phyloP scores from a whole-genome alignment of 177 flowering plant genomes.

The Vitis hybrid region DNA sequence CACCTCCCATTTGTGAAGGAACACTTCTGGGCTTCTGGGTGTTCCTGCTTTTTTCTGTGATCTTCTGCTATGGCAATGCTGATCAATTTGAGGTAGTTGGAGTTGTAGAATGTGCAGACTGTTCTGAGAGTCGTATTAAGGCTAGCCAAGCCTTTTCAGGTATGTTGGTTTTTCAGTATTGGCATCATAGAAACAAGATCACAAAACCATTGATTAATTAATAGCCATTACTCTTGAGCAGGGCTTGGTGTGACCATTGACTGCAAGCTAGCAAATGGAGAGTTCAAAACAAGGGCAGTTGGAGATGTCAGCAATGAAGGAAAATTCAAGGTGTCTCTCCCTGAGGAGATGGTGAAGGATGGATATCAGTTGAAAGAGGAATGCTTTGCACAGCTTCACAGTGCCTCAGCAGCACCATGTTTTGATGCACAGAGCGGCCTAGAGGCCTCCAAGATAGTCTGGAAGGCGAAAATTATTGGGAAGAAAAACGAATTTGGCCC shows the following conservation, averaged over 20 bases:
- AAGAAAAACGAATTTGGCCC: conserved; percentile 44
- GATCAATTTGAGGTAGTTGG: no score
- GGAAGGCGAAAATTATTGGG: conserved; percentile 36
- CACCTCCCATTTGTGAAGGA: no score
- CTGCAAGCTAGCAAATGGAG: conserved; percentile 61
- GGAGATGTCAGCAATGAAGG: conserved; percentile 69
- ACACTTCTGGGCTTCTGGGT: no score
- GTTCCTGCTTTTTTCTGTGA: no score
- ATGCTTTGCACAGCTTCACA: conserved; percentile 77
- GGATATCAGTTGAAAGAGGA: conserved; percentile 55
- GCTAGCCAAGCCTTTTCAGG: no score
- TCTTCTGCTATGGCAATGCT: no score
- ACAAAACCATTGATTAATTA: no score
- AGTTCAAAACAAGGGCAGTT: conserved; percentile 47
- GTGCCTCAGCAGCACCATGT: conserved; percentile 57
- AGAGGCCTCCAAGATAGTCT: conserved; percentile 48
- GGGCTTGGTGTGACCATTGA: conserved; percentile 70
- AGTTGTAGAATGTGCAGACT: no score
- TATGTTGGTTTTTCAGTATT: no score
- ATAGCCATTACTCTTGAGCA: conserved; percentile 20
- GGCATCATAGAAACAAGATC: no score
- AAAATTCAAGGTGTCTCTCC: conserved; percentile 57
- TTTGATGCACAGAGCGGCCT: conserved; percentile 41
- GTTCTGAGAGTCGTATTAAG: no score
- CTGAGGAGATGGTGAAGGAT: conserved; percentile 44